These are phyloP conservation scores for Nadsonia fulvescens DNA, from an alignment of 805 yeast species.

Conservation along the genomic window DNA sequence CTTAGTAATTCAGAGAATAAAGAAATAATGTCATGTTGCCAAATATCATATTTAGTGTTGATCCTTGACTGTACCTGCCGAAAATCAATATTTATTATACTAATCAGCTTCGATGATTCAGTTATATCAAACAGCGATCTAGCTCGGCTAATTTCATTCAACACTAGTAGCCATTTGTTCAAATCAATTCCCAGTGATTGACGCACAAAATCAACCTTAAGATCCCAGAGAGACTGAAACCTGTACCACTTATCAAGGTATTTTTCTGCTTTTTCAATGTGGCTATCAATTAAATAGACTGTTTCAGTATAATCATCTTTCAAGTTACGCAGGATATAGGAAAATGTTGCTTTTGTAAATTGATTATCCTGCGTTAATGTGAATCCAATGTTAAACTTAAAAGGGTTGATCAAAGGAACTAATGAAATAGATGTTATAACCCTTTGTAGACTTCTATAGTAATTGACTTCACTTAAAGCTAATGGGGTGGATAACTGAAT, in stretches of 20 bases:
- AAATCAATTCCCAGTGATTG: slow-evolving; percentile 20
- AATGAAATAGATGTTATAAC: too few relatives aligned
- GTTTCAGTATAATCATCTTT: slow-evolving; percentile 11
- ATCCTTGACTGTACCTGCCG: slow-evolving; percentile 36
- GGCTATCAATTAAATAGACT: slow-evolving; percentile 18
- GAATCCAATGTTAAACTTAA: too few relatives aligned
- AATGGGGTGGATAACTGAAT: slow-evolving; percentile 16
- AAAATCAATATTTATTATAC: slow-evolving; percentile 27
- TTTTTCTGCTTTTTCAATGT: slow-evolving; percentile 15
- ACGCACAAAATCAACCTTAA: slow-evolving; percentile 26
- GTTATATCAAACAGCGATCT: slow-evolving; percentile 34
- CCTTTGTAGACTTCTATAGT: too few relatives aligned
- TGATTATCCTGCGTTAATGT: too few relatives aligned
- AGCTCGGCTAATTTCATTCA: slow-evolving; percentile 26
- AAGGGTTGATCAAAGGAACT: too few relatives aligned
- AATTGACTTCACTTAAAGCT: too few relatives aligned
- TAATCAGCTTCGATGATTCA: slow-evolving; percentile 24
- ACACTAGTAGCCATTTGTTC: slow-evolving; percentile 29
- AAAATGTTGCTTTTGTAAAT: slow-evolving; percentile 3
- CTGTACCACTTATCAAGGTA: slow-evolving; percentile 35
- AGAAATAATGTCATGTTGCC: slow-evolving; percentile 31
- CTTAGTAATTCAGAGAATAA: slow-evolving; percentile 25
- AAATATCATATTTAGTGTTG: slow-evolving; percentile 34
- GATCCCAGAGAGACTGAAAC: slow-evolving; percentile 43
- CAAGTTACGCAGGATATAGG: slow-evolving; percentile 6